Evolutionary conservation across 2,329 filamentous ascomycete genomes (phyloP).

Genomic region (Elsinoe arachidis): DNA sequence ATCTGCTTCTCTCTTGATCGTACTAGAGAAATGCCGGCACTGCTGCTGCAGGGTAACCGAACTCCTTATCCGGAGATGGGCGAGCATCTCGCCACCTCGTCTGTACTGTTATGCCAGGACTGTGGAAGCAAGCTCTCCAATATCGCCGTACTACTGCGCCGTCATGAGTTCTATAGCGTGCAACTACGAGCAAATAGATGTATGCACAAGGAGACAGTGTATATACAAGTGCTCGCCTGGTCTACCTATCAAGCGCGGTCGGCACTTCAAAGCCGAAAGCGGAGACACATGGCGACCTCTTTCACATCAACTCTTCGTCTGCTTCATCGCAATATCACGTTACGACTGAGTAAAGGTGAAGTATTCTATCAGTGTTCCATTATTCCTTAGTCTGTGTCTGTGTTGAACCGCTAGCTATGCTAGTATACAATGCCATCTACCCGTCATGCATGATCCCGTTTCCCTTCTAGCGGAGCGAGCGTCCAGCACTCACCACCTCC

Average conservation of each 20-base stretch:
- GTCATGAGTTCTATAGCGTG: no score
- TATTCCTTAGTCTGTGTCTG: neutral
- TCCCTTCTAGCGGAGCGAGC: neutral
- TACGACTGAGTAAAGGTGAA: neutral
- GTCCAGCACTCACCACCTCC: slow-evolving; percentile 9
- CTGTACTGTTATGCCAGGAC: neutral
- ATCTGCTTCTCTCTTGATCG: slow-evolving; percentile 39
- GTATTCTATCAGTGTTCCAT: neutral
- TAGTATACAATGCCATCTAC: slow-evolving; percentile 7
- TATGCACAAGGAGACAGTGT: neutral
- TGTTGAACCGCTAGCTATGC: slow-evolving; percentile 5
- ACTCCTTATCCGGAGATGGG: neutral
- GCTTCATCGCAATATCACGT: no score
- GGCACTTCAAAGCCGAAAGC: neutral
- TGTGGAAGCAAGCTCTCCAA: neutral
- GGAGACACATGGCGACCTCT: neutral
- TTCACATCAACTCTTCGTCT: neutral
- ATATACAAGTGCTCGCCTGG: no score
- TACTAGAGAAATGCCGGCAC: slow-evolving; percentile 35
- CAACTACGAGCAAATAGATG: neutral
- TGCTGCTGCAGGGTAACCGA: neutral
- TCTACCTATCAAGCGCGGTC: neutral
- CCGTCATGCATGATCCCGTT: neutral
- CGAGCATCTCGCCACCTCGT: neutral
- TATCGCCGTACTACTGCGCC: no score